These are phyloP conservation scores for Silene noctiflora DNA, from an alignment of 179 eudicot genomes.

Conservation along the genomic window DNA sequence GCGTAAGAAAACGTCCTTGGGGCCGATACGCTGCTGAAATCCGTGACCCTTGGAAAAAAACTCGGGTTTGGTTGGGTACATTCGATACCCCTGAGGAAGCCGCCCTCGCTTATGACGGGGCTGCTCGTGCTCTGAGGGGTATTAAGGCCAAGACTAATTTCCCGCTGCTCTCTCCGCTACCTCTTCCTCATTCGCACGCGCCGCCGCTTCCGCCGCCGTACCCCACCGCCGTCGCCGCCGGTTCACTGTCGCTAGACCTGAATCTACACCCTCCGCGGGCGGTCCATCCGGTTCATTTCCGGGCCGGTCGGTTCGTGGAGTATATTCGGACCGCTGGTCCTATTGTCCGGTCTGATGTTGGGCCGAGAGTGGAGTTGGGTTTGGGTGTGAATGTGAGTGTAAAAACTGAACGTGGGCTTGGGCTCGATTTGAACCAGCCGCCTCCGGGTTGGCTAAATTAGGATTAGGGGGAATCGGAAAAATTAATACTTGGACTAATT, in stretches of 20 bases:
- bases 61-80: slow-evolving; percentile 86
- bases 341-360: not conserved
- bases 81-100: slow-evolving; percentile 77
- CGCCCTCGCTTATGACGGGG: slow-evolving; percentile 76
- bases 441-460: slow-evolving; percentile 55
- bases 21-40: slow-evolving; percentile 83
- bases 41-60: slow-evolving; percentile 80
- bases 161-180: slow-evolving; percentile 26
- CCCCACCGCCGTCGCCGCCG: not conserved
- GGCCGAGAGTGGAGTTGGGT: not conserved
- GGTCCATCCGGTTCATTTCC: slow-evolving; percentile 9
- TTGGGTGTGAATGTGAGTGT: slow-evolving; percentile 2
- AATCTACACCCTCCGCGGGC: slow-evolving; percentile 11
- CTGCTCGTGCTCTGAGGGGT: slow-evolving; percentile 59
- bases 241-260: slow-evolving; percentile 24
- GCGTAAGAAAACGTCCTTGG: slow-evolving; percentile 79
- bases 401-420: slow-evolving; percentile 41
- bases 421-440: slow-evolving; percentile 58
- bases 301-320: slow-evolving; percentile 38
- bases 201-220: slow-evolving; percentile 29
- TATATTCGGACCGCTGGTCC: slow-evolving; percentile 33
- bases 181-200: slow-evolving; percentile 20
- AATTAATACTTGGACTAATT: no score
- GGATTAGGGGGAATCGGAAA: no score
- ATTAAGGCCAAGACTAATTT: slow-evolving; percentile 81